Evolutionary conservation across 148 eudicot genomes (phyloP), one percentile per base, ranked within the genome.

Genomic region (Rhododendron kiyosumense): DNA sequence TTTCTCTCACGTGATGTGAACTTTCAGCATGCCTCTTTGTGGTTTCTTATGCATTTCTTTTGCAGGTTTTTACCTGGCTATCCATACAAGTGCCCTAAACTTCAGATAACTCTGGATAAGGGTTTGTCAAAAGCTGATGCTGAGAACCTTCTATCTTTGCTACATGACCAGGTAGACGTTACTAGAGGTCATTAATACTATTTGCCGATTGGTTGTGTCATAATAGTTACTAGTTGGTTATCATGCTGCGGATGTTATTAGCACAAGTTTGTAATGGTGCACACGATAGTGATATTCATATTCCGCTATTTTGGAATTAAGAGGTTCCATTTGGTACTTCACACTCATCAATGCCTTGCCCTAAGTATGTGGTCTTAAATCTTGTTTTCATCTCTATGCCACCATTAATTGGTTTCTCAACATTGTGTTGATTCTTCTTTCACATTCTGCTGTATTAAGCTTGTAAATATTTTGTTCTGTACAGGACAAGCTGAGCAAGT

Each of bases 81-180:
- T 90, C 99, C 99, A 78, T 90, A 90, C 92, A 97, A 94, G 88
- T 93, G 92, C 86, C 99, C 99, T 18, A 97, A 93, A 88, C 90
- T 97, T 88, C 96, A 91, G 86, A 86, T 97, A 87, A 83, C 85
- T 74, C 89, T 93, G 36, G 98, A 93, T 86, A 89, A 92, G 91
- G 99, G 98, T 63, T 89, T 97, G 90, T 94, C 96, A 73, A 88
- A 93, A 87, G 83, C 86, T 92, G 95, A 95, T 88, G 93, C 92
- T 57, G 95, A 94, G 90, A 92, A 85, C 48, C 96, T 97, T 89
- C 90, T 95, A 36, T 84, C 93, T 73, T 89, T 97, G 75, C 99
- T 97, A 74, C 82, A 93, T 88, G 98, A 97, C 87, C 99, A 97
- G 95, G 99, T 97, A 87, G 78, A n/a, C 14, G 28, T 84, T 77